Percentiles rank a stretch among this genome's conserved stretches.
Evolutionary conservation across 2,329 filamentous ascomycete species (phyloP).

Genomic region (Cladosporium colombiae): DNA sequence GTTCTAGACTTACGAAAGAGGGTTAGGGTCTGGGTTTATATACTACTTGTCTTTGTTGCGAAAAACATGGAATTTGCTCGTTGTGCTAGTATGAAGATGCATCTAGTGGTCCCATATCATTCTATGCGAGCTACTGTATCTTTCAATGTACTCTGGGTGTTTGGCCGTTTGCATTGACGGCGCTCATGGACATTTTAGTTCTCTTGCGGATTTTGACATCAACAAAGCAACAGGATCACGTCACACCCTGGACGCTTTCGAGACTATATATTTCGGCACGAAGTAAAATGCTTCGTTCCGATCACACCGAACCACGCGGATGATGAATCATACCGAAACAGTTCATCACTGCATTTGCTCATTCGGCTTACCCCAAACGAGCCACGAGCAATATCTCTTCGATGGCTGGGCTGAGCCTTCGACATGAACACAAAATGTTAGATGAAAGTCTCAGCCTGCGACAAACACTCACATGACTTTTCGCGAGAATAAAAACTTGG

Average conservation of each 20-base stretch:
- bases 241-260: not conserved
- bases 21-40: not conserved
- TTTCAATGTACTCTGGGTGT: not conserved
- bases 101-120: not conserved
- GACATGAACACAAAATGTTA: not conserved
- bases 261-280: not conserved
- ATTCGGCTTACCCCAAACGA: no score
- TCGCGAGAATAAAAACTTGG: not conserved
- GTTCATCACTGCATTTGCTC: no score
- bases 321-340: not conserved
- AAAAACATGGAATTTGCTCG: not conserved
- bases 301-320: not conserved
- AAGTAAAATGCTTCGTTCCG: not conserved
- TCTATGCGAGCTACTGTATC: accelerated
- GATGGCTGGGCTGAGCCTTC: not conserved
- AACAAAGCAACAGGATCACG: not conserved
- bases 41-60: not conserved
- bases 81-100: not conserved
- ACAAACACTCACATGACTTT: not conserved
- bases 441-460: not conserved
- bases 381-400: not conserved
- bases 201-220: not conserved
- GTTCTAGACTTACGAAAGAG: not conserved
- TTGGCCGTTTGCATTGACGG: not conserved
- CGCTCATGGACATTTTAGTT: not conserved